Base-by-base conservation (phyloP, 768 basidiomycete genomes). In the Clathrus columnatus region DNA sequence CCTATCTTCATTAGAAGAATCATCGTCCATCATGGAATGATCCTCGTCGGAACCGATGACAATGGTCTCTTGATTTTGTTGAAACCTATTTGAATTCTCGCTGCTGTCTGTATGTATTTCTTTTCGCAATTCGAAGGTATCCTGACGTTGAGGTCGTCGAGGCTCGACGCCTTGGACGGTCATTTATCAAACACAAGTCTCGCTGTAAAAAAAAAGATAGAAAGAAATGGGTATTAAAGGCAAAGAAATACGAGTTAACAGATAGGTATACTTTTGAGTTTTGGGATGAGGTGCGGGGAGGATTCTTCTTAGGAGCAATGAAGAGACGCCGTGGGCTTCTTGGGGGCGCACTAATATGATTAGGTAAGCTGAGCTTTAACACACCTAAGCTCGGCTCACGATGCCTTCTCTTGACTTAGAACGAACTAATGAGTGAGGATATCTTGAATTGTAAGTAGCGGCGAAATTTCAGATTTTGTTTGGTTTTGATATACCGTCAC, bases 11-110 rank as follows among this genome's bases (percentile, higher is more conserved):
- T 61, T 62, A 16, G 59, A 57, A 5, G 85, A 89, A 65, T 87
- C 87, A 66, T 90, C 89, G 63, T 93, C 91, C 29, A 91, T 77
- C 53, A 91, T 81, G 0, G 89, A 91, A 59, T 90, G 87, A 59
- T 81, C 77, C 51, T 89, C 85, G 62, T 89, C 89, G 47, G 83
- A 86, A 50, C 77, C 69, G 51, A 68, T 70, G 57, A 60, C 64
- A 26, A 68, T 72, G 20, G 57, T 61, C 23, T 64, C 68, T 18
- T 65, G 66, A 61, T 77, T 75, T 51, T 64, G 61, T n/a, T 36
- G 36, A n/a, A 14, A 36, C 14, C 56, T 63, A 57, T 76, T 63
- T 59, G 69, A 72, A 67, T 68, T 79, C 57, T 84, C 75, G 36
- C 36, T 36, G n/a, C n/a, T 36, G 67, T 76, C 76, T 41, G 73